Evolutionary conservation across 768 basidiomycete species (phyloP), one percentile per base, ranked within the genome.

Genomic region (Fomitopsis serialis): DNA sequence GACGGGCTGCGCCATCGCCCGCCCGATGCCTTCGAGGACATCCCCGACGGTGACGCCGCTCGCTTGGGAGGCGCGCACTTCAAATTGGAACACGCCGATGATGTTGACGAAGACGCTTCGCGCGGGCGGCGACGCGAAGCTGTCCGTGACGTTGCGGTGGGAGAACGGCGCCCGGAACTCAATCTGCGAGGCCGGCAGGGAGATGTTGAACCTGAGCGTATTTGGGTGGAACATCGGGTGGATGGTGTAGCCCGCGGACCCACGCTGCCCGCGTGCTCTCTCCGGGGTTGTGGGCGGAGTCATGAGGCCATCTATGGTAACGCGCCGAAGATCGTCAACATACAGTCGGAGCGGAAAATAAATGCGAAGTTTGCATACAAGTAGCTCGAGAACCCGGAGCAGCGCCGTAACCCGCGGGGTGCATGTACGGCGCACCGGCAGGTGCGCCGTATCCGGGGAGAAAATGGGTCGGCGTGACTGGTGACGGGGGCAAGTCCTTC

Each of bases 231-330:
- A 50, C 32, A 50, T 15, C 19, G 55, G 52, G 44, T 54, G 52
- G 45, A 55, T 42, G 42, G 23, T 9, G 8, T 10, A 48, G 25
- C 24, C n/a, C 12, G 35, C 32, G 40, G 27, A 40, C 12, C 48
- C 55, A 43, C 19, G 27, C 24, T n/a, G 32, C 37, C 40, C 24
- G 40, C 56, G 53, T 34, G 50, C 50, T 37, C 54, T 54, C 12
- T 57, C 51, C 12, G 59, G 59, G 25, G 55, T 60, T 11, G 45
- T 44, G 35, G 59, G 59, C 10, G 59, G 59, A 29, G 59, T 60
- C 59, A 60, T 54, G 24, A 60, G 56, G 25, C 59, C 59, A 43
- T 60, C 59, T 60, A 50, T 24, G 45, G 40, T 44, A 36, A 45
- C 25, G 15, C 21, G 17, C 23, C 25, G 37, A 25, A 23, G 21